Percentiles rank a stretch among this genome's conserved stretches.
phyloP scores from a whole-genome alignment of 1,284 basidiomycete species.

The Trametes sp. region DNA sequence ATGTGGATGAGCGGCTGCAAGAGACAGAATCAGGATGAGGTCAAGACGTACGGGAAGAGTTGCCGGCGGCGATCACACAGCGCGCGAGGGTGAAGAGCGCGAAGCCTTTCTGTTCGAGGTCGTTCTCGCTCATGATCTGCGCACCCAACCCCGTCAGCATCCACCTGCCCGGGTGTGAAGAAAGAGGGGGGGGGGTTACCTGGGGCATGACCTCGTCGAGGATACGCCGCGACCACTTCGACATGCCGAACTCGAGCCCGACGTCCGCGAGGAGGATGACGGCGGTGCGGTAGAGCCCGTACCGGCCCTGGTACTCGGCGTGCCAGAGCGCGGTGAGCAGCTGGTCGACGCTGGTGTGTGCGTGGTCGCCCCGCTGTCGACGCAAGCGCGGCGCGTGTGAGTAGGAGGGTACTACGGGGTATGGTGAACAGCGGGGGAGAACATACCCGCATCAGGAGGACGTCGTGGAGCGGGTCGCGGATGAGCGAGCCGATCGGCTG shows the following conservation, averaged over 20 bases:
- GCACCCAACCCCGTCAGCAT: background rate
- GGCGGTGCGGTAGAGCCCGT: slow-evolving; percentile 69
- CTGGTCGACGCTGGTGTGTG: slow-evolving; percentile 65
- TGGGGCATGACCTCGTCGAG: slow-evolving; percentile 83
- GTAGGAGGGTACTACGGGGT: background rate
- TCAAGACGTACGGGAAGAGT: slow-evolving; percentile 31
- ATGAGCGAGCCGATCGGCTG: slow-evolving; percentile 54
- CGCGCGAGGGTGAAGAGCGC: slow-evolving; percentile 76
- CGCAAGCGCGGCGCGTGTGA: background rate
- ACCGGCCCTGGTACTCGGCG: slow-evolving; percentile 77
- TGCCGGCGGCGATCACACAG: slow-evolving; percentile 64
- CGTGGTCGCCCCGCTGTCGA: slow-evolving; percentile 60
- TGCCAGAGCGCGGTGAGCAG: slow-evolving; percentile 78
- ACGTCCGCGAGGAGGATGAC: slow-evolving; percentile 78
- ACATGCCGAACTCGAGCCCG: slow-evolving; percentile 77
- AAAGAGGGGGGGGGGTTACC: slow-evolving; percentile 46
- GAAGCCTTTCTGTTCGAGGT: slow-evolving; percentile 77
- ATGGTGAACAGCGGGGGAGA: background rate
- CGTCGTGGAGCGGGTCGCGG: slow-evolving; percentile 65
- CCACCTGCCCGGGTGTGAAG: background rate
- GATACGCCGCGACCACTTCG: slow-evolving; percentile 65
- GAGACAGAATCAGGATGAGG: background rate
- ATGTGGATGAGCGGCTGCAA: background rate
- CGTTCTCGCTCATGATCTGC: slow-evolving; percentile 73
- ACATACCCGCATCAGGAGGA: slow-evolving; percentile 67